Conservation (phyloP, 108 stramenopile genomes). For the Tribonema minus region DNA sequence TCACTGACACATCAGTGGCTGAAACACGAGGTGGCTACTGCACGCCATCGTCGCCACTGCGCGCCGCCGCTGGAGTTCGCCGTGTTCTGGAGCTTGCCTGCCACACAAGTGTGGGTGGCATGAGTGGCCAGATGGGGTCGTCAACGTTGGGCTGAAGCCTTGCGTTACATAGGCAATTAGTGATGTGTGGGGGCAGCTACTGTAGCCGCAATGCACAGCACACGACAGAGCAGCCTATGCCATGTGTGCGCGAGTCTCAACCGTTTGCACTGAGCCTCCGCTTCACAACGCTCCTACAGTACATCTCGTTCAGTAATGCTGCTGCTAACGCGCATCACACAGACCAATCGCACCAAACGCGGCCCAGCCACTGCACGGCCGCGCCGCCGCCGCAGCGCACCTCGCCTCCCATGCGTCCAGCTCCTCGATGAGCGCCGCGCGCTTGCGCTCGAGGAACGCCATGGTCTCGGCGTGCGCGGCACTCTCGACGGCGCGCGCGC, state of each 20-base stretch:
- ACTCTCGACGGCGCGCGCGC: constrained; percentile 8
- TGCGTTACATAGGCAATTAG: no score
- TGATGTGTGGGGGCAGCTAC: no score
- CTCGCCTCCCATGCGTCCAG: constrained; percentile 46
- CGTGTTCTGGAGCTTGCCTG: no score
- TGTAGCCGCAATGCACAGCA: no score
- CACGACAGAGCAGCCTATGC: no score
- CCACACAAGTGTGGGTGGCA: no score
- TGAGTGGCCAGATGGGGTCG: no score
- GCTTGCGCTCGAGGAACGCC: constrained; percentile 54
- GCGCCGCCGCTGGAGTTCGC: no score
- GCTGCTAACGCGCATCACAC: background rate
- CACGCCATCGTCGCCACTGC: no score
- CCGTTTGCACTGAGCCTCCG: background rate
- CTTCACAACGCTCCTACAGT: background rate
- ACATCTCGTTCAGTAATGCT: background rate
- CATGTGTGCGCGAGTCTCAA: background rate
- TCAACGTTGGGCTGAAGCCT: no score
- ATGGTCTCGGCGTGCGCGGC: constrained; percentile 49
- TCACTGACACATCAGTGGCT: no score
- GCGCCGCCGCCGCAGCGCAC: background rate
- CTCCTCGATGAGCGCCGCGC: constrained; percentile 29
- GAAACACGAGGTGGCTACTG: no score
- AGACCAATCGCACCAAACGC: background rate
- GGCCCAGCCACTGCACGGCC: background rate